A percentile compares a stretch with the other conserved stretches of the same genome.
phyloP scores from a whole-genome alignment of 2,329 filamentous ascomycete genomes.

The Nigrospora sphaerica region DNA sequence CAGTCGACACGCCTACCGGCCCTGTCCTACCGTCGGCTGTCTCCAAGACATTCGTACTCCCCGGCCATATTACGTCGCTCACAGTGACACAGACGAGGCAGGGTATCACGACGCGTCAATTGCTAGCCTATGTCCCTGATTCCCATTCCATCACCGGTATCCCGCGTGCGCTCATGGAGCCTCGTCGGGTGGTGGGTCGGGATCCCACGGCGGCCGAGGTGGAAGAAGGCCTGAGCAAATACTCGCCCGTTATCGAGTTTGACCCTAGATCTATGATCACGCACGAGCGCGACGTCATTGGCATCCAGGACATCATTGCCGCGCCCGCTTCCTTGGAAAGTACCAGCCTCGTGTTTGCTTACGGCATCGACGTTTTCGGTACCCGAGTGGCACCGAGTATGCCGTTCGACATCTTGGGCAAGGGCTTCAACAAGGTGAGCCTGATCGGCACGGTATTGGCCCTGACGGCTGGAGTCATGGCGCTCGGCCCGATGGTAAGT shows the following conservation, averaged over 20 bases:
- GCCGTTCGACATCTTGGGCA: conserved; percentile 86
- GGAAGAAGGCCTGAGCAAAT: conserved; percentile 76
- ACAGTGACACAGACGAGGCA: conserved; percentile 84
- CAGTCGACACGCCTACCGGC: conserved; percentile 48
- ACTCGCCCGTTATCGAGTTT: conserved; percentile 71
- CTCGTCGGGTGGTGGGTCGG: conserved; percentile 76
- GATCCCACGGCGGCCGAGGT: conserved; percentile 73
- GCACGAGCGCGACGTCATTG: conserved; percentile 75
- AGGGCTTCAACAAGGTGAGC: conserved; percentile 86
- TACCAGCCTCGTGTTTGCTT: conserved; percentile 83
- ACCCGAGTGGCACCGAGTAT: conserved; percentile 81
- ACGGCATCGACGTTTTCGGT: conserved; percentile 82
- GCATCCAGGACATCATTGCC: conserved; percentile 66
- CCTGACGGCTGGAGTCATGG: conserved; percentile 66
- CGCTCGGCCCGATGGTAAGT: conserved; percentile 81
- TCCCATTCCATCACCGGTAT: conserved; percentile 72
- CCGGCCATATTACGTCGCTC: conserved; percentile 70
- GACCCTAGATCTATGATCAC: conserved; percentile 75
- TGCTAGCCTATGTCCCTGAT: conserved; percentile 71
- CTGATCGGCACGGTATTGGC: conserved; percentile 79
- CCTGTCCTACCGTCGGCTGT: conserved; percentile 65
- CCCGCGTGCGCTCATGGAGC: conserved; percentile 72
- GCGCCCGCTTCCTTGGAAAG: conserved; percentile 80
- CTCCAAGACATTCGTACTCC: conserved; percentile 74
- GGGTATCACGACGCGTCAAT: conserved; percentile 77